Percentiles rank a stretch among this genome's conserved stretches.
These are phyloP conservation scores for Chaetoceros muelleri DNA, from an alignment of 108 stramenopile species.

Conservation along the genomic window DNA sequence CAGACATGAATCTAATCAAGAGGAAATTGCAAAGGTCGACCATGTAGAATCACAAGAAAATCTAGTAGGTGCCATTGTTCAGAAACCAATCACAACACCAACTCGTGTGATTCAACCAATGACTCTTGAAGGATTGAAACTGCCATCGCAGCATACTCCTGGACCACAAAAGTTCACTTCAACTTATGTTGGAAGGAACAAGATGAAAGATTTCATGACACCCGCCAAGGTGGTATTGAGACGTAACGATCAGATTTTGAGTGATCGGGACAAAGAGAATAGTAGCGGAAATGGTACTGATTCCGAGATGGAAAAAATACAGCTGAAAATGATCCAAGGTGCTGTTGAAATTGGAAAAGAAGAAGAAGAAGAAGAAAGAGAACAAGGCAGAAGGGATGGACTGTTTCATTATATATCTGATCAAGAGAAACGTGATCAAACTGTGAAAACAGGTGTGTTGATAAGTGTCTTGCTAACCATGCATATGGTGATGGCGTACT, in stretches of 20 bases:
- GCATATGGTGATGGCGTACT: not conserved
- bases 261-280: too few species aligned
- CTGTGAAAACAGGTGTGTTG: not conserved
- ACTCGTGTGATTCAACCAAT: too few species aligned
- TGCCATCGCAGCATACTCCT: slow-evolving; percentile 27
- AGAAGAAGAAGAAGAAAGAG: not conserved
- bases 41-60: too few species aligned
- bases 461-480: too few species aligned
- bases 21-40: too few species aligned
- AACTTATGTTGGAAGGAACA: not conserved
- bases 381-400: not conserved
- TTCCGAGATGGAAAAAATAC: not conserved
- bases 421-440: not conserved
- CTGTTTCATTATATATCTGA: not conserved
- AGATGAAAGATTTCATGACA: not conserved
- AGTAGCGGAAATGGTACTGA: not conserved
- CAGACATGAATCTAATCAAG: too few species aligned
- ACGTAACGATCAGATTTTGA: too few species aligned
- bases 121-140: slow-evolving; percentile 6
- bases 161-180: not conserved
- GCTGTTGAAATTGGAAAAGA: not conserved
- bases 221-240: too few species aligned
- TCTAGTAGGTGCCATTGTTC: too few species aligned
- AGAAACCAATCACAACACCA: too few species aligned
- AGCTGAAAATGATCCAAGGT: not conserved